Base-by-base conservation (phyloP, 441 rosid genomes). In the Aleurites moluccanus region DNA sequence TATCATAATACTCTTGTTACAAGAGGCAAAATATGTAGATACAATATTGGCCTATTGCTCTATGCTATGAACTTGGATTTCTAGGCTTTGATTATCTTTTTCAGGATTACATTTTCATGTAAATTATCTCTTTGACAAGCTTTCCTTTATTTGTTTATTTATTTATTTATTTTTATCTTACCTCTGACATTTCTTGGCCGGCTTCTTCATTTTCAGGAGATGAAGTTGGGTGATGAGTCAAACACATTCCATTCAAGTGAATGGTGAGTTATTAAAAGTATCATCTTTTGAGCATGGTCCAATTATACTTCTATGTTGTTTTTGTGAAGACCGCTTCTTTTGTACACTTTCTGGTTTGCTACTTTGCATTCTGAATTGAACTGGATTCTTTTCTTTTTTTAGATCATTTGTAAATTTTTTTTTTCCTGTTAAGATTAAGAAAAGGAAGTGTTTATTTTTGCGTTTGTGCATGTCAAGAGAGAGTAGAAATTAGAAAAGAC, bases 241-340 rank as follows among this genome's bases (percentile, higher is more conserved):
- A 83, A 82, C 56, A 70, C 77, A 65, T 73, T 80, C 67, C 80
- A 77, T 75, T 78, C 84, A 69, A 78, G 33, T 73, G 76, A 80
- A 62, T 64, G 88, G 95, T 90, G 75, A 80, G 90, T 79, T 79
- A 47, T 73, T 79, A 50, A 57, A 62, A 60, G 11, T 60, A 20
- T 21, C 59, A 27, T 35, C 20, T 73, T 57, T 55, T 56, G 11
- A 50, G 67, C 64, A 60, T 47, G 21, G 5, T 28, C 15, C 45
- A 40, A 25, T 38, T 11, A 21, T 44, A 70, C 30, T 64, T 52
- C 38, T 44, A 30, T 14, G 16, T 44, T 14, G 13, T 33, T 35
- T 18, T 0, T 3, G 4, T 18, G 23, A 40, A 33, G 18, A 23
- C 53, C 63, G 2, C 21, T 50, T 45, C 13, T 23, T 59, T 75